These are phyloP conservation scores for Sonneratia alba DNA, from an alignment of 345 rosid species.

Conservation along the genomic window DNA sequence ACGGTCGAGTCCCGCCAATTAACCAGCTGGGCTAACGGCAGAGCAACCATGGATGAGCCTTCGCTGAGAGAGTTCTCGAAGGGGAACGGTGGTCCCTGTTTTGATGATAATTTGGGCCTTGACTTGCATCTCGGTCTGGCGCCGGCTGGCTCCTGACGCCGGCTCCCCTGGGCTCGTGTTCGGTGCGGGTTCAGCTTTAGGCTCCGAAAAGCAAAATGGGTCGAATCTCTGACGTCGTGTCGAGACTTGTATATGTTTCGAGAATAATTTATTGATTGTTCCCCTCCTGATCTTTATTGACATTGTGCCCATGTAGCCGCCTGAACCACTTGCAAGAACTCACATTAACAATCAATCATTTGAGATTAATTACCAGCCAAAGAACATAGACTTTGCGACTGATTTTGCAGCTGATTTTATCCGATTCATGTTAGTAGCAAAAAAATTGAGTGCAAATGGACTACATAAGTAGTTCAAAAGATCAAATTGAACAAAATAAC, in stretches of 20 bases:
- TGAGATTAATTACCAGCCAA: no score
- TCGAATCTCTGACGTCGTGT: neutral
- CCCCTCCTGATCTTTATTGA: neutral
- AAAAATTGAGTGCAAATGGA: no score
- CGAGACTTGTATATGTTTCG: slow-evolving; percentile 10
- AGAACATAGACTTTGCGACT: no score
- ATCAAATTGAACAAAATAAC: no score
- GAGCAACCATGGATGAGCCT: slow-evolving; percentile 25
- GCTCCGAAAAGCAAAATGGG: neutral
- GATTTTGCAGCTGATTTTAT: no score
- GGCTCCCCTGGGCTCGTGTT: neutral
- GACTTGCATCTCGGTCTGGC: slow-evolving; percentile 92
- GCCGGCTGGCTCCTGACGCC: slow-evolving; percentile 57
- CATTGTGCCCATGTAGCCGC: no score
- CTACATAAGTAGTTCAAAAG: no score
- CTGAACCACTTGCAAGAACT: no score
- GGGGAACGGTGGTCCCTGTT: slow-evolving; percentile 50
- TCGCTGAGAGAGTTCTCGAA: slow-evolving; percentile 58
- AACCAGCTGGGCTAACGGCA: slow-evolving; percentile 20
- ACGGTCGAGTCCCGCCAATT: slow-evolving; percentile 19
- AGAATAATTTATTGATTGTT: slow-evolving; percentile 10
- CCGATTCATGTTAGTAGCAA: no score
- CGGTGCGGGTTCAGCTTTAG: slow-evolving; percentile 2
- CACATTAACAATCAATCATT: no score
- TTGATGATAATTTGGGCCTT: slow-evolving; percentile 65